A percentile compares a stretch with the other conserved stretches of the same genome.
Evolutionary conservation across 345 rosid genomes (phyloP).

Genomic region (Populus tremula): DNA sequence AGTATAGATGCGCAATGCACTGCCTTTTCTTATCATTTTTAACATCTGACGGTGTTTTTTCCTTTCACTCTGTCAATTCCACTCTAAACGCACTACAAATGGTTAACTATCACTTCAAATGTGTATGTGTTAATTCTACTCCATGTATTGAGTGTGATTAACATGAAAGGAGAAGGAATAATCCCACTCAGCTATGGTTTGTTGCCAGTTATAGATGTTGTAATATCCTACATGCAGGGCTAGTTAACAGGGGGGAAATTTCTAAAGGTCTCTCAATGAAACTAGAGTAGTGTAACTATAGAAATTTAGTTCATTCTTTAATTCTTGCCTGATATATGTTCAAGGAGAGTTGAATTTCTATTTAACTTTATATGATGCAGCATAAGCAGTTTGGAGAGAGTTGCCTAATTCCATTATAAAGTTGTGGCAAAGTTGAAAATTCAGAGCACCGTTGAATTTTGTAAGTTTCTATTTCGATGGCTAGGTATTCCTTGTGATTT

Average conservation of each 20-base stretch:
- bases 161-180: background rate
- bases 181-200: background rate
- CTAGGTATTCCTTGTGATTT: background rate
- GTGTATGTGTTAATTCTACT: background rate
- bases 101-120: too few relatives aligned
- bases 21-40: background rate
- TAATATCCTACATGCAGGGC: background rate
- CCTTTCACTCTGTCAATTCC: background rate
- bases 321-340: background rate
- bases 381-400: background rate
- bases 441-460: background rate
- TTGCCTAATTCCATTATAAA: too few relatives aligned
- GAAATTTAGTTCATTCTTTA: background rate
- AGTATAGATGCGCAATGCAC: background rate
- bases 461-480: background rate
- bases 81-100: too few relatives aligned
- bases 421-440: background rate
- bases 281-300: background rate
- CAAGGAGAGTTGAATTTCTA: background rate
- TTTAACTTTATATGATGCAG: slow-evolving; percentile 9
- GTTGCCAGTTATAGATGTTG: background rate
- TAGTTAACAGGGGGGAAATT: background rate
- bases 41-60: background rate
- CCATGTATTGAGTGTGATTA: background rate
- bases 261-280: background rate